phyloP scores from a whole-genome alignment of 805 yeast species.

The Sporopachydermia lactativora region DNA sequence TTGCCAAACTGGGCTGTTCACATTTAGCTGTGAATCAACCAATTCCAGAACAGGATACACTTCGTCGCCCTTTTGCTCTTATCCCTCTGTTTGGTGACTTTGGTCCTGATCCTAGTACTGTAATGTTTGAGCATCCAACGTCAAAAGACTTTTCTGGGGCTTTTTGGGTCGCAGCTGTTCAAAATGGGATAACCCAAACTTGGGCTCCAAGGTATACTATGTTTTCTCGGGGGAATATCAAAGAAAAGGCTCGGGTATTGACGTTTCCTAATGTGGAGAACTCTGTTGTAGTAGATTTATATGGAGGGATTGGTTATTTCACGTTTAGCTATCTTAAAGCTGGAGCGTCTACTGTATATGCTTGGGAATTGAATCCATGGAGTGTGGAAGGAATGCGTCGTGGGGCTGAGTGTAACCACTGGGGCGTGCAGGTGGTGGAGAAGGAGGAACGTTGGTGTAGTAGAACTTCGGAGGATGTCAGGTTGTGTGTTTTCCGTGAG shows the following conservation, averaged over 20 bases:
- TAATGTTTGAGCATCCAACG: conserved; percentile 23
- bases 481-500: conserved; percentile 45
- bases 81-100: conserved; percentile 52
- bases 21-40: conserved; percentile 67
- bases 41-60: conserved; percentile 33
- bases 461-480: conserved; percentile 15
- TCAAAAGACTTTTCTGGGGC: conserved; percentile 31
- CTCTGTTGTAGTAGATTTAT: conserved; percentile 48
- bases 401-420: conserved; percentile 35
- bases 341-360: conserved; percentile 38
- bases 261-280: conserved; percentile 23
- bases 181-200: conserved; percentile 60
- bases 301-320: conserved; percentile 81
- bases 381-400: conserved; percentile 55
- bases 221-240: conserved; percentile 81
- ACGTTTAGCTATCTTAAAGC: conserved; percentile 48
- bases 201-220: conserved; percentile 83
- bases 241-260: conserved; percentile 59
- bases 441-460: conserved; percentile 19
- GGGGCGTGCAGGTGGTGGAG: conserved; percentile 23
- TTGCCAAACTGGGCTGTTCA: conserved; percentile 17
- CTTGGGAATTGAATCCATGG: conserved; percentile 86
- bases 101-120: conserved; percentile 29
- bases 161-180: conserved; percentile 59
- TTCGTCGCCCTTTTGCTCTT: conserved; percentile 54